Conservation (phyloP, 192 early-diverging fungal species). For the Entomortierella chlamydospora region DNA sequence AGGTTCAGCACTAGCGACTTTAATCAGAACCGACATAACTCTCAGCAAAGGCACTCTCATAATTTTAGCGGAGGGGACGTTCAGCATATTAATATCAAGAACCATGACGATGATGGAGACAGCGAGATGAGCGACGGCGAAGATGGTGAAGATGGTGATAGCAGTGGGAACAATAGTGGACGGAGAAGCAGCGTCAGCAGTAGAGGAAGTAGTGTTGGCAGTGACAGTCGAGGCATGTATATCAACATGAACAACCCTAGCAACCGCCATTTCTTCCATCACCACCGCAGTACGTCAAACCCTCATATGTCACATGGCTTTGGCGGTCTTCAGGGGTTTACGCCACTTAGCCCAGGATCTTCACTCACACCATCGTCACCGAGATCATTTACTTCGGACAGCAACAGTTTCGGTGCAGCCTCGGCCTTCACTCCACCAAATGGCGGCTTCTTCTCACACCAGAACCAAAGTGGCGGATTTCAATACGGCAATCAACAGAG, state of each 20-base stretch:
- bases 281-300: constrained; percentile 23
- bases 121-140: constrained; percentile 35
- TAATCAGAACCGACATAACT: constrained; percentile 1
- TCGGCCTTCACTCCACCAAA: constrained; percentile 1
- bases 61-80: background rate
- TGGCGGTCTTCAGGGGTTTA: constrained; percentile 31
- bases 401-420: constrained; percentile 14
- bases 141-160: background rate
- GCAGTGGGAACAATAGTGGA: background rate
- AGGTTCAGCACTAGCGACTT: constrained; percentile 1
- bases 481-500: background rate
- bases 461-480: constrained; percentile 1
- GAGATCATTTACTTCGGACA: constrained; percentile 24
- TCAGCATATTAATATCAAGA: constrained; percentile 43
- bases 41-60: background rate
- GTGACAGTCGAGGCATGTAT: constrained; percentile 25
- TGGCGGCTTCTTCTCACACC: background rate
- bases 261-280: constrained; percentile 7
- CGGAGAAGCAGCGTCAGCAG: constrained; percentile 12
- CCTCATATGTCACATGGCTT: constrained; percentile 30
- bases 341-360: constrained; percentile 17
- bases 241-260: constrained; percentile 12
- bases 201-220: constrained; percentile 12
- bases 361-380: constrained; percentile 21
- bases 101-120: constrained; percentile 21